Conservation (phyloP, 176 grass and related monocot species). For the Oryza nivara region DNA sequence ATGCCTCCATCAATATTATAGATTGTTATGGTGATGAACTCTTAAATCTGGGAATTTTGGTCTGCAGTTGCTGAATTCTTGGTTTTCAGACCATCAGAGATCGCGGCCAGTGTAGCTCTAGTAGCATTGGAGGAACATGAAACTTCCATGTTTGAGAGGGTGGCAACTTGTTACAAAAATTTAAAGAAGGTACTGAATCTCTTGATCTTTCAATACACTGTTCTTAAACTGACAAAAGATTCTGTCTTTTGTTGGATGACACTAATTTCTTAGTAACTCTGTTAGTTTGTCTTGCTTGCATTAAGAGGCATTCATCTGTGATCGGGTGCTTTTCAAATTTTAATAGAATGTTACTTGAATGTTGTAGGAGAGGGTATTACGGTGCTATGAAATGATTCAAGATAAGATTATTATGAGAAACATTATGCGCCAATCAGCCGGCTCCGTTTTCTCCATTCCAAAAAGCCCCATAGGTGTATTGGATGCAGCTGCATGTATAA, state of each 20-base stretch:
- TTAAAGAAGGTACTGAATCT: slow-evolving; percentile 64
- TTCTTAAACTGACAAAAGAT: background rate
- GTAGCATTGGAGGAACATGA: slow-evolving; percentile 54
- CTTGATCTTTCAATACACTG: background rate
- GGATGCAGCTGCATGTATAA: slow-evolving; percentile 52
- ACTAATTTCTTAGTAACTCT: background rate
- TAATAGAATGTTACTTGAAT: background rate
- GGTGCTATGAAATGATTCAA: slow-evolving; percentile 55
- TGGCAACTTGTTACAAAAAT: slow-evolving; percentile 54
- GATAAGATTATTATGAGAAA: slow-evolving; percentile 40
- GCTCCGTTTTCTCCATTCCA: slow-evolving; percentile 24
- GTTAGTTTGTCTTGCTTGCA: background rate
- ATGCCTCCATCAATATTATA: background rate
- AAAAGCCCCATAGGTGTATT: slow-evolving; percentile 61
- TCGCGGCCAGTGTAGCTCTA: slow-evolving; percentile 73
- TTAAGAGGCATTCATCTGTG: background rate
- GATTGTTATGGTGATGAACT: background rate
- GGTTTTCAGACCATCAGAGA: slow-evolving; percentile 84
- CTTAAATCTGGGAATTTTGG: slow-evolving; percentile 35
- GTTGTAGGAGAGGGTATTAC: slow-evolving; percentile 60
- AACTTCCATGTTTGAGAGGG: slow-evolving; percentile 60
- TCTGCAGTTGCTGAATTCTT: slow-evolving; percentile 80
- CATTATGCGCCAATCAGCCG: slow-evolving; percentile 20
- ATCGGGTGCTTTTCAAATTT: background rate
- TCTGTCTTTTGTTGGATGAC: background rate